Conservation (phyloP, 2,329 filamentous ascomycete genomes). For the Lachnellula occidentalis region DNA sequence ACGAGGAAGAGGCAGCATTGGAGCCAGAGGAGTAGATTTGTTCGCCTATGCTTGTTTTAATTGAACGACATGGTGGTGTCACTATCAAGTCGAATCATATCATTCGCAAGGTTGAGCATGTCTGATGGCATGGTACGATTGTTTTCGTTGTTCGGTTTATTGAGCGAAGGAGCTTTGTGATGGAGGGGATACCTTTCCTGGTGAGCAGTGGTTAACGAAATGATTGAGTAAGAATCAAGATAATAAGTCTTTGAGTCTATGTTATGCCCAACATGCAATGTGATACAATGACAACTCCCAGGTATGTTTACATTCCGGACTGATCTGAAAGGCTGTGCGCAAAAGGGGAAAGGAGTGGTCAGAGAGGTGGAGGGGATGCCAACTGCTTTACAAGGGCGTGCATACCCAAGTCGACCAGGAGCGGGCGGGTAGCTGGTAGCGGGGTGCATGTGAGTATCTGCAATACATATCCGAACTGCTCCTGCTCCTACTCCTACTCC, state of each 20-base stretch:
- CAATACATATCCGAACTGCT: no score
- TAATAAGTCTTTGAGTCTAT: conserved; percentile 13
- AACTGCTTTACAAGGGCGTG: no score
- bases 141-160: conserved; percentile 23
- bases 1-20: conserved; percentile 71
- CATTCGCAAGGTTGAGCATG: conserved; percentile 23
- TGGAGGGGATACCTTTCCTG: conserved; percentile 22
- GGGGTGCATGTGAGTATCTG: no score
- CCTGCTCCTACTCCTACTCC: no score
- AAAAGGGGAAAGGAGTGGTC: no score
- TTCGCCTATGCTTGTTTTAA: conserved; percentile 13
- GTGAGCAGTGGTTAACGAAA: conserved; percentile 14
- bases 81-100: conserved; percentile 20
- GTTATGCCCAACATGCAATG: conserved; percentile 12
- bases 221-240: conserved; percentile 26
- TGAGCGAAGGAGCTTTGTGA: conserved; percentile 23
- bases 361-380: no score
- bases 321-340: no score
- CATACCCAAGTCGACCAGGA: no score
- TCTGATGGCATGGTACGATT: conserved; percentile 10
- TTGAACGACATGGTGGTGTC: conserved; percentile 18
- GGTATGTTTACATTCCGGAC: no score
- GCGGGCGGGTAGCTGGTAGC: no score
- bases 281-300: no score
- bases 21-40: conserved; percentile 56